Percentiles rank a stretch among this genome's conserved stretches.
phyloP scores from a whole-genome alignment of 495 filamentous ascomycete species.

The Articulospora tetracladia region DNA sequence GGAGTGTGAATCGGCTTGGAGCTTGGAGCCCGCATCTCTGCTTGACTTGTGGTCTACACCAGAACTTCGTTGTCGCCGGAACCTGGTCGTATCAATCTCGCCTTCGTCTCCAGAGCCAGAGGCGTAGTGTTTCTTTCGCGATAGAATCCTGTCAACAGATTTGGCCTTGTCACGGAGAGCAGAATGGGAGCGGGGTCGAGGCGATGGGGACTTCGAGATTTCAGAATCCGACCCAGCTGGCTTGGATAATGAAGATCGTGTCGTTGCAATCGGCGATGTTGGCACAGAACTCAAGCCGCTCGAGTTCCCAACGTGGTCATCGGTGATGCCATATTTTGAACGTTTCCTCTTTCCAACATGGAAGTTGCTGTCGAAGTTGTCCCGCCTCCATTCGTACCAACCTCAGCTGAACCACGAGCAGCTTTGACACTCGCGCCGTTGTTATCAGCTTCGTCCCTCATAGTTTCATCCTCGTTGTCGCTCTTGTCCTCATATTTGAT shows the following conservation, averaged over 20 bases:
- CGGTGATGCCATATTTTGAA: conserved; percentile 24
- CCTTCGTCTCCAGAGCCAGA: conserved; percentile 23
- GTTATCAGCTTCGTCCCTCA: conserved; percentile 23
- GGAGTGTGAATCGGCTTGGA: conserved; percentile 4
- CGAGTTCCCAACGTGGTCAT: conserved; percentile 34
- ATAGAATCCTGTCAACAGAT: conserved; percentile 21
- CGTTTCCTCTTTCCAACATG: conserved; percentile 45
- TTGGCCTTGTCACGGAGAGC: conserved; percentile 22
- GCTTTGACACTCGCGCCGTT: conserved; percentile 23
- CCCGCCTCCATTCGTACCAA: conserved; percentile 11
- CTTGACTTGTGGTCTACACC: conserved; percentile 18
- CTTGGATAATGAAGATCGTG: conserved; percentile 33
- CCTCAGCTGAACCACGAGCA: conserved; percentile 18
- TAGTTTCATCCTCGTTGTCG: conserved; percentile 38
- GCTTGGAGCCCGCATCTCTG: conserved; percentile 13
- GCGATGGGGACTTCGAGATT: conserved; percentile 27
- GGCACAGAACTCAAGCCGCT: conserved; percentile 52
- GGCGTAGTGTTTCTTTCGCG: conserved; percentile 17
- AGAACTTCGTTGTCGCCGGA: conserved; percentile 20
- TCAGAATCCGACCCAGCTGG: conserved; percentile 32
- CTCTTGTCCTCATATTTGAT: conserved; percentile 69
- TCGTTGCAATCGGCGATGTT: conserved; percentile 38
- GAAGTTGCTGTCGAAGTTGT: conserved; percentile 22
- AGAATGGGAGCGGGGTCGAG: conserved; percentile 10
- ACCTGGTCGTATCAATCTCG: conserved; percentile 8